Evolutionary conservation across 495 filamentous ascomycete species (phyloP), one percentile per base, ranked within the genome.

Genomic region (Penicillium maclennaniae): DNA sequence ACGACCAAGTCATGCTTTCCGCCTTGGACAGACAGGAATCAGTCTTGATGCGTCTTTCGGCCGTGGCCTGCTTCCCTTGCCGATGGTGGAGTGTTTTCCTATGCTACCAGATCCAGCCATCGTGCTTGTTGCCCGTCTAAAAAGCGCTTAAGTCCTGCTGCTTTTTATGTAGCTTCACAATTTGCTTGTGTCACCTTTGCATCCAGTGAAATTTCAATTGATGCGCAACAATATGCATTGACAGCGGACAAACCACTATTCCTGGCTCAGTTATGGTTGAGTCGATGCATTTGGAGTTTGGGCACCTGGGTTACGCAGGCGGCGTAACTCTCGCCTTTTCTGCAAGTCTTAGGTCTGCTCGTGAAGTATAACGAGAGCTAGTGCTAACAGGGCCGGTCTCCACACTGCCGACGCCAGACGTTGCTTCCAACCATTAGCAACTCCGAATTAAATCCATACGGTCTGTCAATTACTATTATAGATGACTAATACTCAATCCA

Each of bases 71-170:
- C n/a, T 10, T 40, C 64, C 2, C 38, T 67, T n/a, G 54, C 60
- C 0, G 64, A 67, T 42, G 64, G 64, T 26, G n/a, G n/a, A n/a
- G n/a, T n/a, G n/a, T 61, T 58, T 5, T 64, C 62, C 38, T 56
- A 60, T 45, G 64, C 52, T 5, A 67, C 65, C 54, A 67, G 43
- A 58, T 67, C 10, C 64, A 67, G 26, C 61, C 64, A 47, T 67
- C 64, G 61, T 62, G 58, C 31, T 58, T 52, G 0, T 23, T 23
- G 5, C 23, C 16, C 27, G 27, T 7, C 6, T 1, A 31, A 7
- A n/a, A n/a, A n/a, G n/a, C n/a, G n/a, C n/a, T n/a, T n/a, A n/a
- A n/a, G n/a, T n/a, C n/a, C n/a, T n/a, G n/a, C n/a, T 7, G 7
- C 27, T 8, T 7, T 31, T 12, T 8, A 6, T 7, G 4, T 31